Percentiles rank a stretch among this genome's conserved stretches.
These are phyloP conservation scores for Sphaceloma murrayae DNA, from an alignment of 2,329 filamentous ascomycete genomes.

Conservation along the genomic window DNA sequence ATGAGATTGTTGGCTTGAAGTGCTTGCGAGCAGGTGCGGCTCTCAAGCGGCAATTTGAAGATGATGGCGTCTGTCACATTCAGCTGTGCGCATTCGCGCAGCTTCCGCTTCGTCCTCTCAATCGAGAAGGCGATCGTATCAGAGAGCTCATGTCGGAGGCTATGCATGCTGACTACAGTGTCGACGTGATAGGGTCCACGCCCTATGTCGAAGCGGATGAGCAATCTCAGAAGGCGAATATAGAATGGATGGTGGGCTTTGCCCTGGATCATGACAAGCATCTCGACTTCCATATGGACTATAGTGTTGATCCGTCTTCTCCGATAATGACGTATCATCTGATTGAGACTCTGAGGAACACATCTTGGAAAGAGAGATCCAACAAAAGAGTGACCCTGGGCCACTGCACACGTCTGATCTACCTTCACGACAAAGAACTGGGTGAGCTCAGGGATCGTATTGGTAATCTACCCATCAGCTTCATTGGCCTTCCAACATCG, in stretches of 20 bases:
- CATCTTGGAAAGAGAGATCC: constrained; percentile 41
- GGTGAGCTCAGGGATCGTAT: constrained; percentile 40
- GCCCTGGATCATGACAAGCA: constrained; percentile 46
- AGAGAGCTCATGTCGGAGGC: constrained; percentile 42
- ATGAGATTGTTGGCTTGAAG: constrained; percentile 49
- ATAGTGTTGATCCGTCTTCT: constrained; percentile 47
- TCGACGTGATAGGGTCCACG: constrained; percentile 57
- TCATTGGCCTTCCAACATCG: constrained; percentile 61
- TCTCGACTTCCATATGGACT: constrained; percentile 64
- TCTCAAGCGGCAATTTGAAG: constrained; percentile 43
- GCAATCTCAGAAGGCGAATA: constrained; percentile 45
- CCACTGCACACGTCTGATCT: constrained; percentile 58
- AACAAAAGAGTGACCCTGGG: constrained; percentile 50
- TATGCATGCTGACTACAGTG: constrained; percentile 28
- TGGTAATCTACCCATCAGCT: constrained; percentile 48
- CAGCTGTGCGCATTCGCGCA: constrained; percentile 66
- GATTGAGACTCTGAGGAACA: constrained; percentile 41
- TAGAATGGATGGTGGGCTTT: constrained; percentile 52
- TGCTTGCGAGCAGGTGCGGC: constrained; percentile 49
- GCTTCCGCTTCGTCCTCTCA: constrained; percentile 52
- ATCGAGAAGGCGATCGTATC: constrained; percentile 40
- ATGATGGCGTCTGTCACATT: constrained; percentile 45
- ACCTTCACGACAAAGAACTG: constrained; percentile 46
- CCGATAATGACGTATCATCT: constrained; percentile 48
- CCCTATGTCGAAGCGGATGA: constrained; percentile 56